phyloP scores from a whole-genome alignment of 2,329 filamentous ascomycete genomes.

The Verticillium nubilum region DNA sequence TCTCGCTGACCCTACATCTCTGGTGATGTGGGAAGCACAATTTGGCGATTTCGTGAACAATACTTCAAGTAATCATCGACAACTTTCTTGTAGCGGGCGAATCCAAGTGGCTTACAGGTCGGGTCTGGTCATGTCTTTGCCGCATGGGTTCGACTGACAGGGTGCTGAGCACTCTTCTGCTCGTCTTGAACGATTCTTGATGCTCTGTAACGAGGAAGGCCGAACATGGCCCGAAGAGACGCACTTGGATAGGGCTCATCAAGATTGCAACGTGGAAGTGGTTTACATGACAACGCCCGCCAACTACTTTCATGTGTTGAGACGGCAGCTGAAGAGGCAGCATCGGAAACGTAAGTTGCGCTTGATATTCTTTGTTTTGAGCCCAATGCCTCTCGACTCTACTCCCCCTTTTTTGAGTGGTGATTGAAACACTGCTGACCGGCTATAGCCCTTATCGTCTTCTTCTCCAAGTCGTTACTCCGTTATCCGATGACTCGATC shows the following conservation, averaged over 20 bases:
- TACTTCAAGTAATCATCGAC: constrained; percentile 95
- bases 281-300: constrained; percentile 93
- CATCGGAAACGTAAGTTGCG: constrained; percentile 93
- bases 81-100: constrained; percentile 98
- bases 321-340: constrained; percentile 95
- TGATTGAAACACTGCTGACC: no score
- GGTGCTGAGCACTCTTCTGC: constrained; percentile 97
- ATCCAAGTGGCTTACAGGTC: constrained; percentile 97
- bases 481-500: constrained; percentile 90
- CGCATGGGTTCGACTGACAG: constrained; percentile 97
- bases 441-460: constrained; percentile 75
- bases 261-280: constrained; percentile 99
- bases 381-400: no score
- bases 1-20: constrained; percentile 86
- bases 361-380: no score
- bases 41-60: constrained; percentile 99
- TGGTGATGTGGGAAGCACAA: constrained; percentile 99
- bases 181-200: constrained; percentile 92
- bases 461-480: constrained; percentile 96
- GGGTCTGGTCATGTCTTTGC: constrained; percentile 90
- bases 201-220: constrained; percentile 95
- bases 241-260: constrained; percentile 90
- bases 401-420: no score
- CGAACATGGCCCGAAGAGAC: constrained; percentile 61
- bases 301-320: constrained; percentile 93